These are phyloP conservation scores for Mycena olivaceomarginata DNA, from an alignment of 768 basidiomycete genomes.

Conservation along the genomic window DNA sequence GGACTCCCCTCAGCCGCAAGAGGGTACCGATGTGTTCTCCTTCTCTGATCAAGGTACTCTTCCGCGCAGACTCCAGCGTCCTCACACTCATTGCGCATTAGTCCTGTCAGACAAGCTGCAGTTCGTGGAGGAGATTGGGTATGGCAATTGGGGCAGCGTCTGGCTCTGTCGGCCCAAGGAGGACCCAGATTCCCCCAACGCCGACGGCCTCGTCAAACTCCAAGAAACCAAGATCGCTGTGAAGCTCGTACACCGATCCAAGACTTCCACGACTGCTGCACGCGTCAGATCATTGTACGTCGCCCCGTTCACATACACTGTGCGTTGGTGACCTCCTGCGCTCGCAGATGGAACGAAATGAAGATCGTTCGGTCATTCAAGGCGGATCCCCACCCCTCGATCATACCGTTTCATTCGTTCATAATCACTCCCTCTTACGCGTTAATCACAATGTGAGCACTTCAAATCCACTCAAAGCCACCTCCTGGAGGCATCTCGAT, in stretches of 20 bases:
- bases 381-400: conserved; percentile 91
- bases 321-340: conserved; percentile 25
- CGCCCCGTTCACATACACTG: conserved; percentile 6
- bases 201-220: conserved; percentile 59
- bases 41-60: conserved; percentile 74
- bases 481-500: conserved; percentile 29
- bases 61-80: not conserved
- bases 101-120: conserved; percentile 81
- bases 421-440: conserved; percentile 95
- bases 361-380: conserved; percentile 93
- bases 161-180: conserved; percentile 85
- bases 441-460: conserved; percentile 91
- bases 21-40: conserved; percentile 80
- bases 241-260: conserved; percentile 95
- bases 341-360: conserved; percentile 95
- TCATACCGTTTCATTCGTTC: conserved; percentile 96
- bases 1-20: conserved; percentile 59
- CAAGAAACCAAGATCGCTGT: conserved; percentile 84
- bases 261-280: conserved; percentile 90
- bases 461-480: conserved; percentile 13
- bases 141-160: conserved; percentile 86
- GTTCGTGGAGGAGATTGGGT: conserved; percentile 83
- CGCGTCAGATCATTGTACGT: conserved; percentile 91
- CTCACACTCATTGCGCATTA: conserved; percentile 13
- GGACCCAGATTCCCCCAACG: conserved; percentile 54